Percentiles rank a stretch among this genome's conserved stretches.
phyloP scores from a whole-genome alignment of 306 rosid genomes.

The Lupinus albus region DNA sequence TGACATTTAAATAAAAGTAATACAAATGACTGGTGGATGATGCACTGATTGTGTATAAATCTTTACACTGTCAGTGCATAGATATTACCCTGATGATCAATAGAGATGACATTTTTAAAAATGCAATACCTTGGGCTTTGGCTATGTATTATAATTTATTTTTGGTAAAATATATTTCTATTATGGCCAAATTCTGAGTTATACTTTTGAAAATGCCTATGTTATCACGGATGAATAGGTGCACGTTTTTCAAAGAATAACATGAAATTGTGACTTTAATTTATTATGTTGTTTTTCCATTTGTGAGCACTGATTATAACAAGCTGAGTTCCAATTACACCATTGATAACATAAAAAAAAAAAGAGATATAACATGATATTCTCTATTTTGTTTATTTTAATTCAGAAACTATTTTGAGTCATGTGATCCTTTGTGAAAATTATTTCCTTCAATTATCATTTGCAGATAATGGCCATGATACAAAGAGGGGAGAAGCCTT shows the following conservation, averaged over 20 bases:
- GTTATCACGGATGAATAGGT: constrained; percentile 11
- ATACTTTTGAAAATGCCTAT: constrained; percentile 11
- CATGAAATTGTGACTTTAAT: neutral
- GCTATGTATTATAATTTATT: constrained; percentile 7
- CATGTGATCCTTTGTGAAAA: constrained; percentile 6
- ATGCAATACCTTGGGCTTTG: neutral
- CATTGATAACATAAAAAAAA: too few species aligned
- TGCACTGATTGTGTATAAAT: too few species aligned
- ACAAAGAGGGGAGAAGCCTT: constrained; percentile 90
- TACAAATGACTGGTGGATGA: too few species aligned
- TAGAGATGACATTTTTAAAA: neutral
- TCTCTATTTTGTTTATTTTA: constrained; percentile 25
- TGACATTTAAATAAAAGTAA: too few species aligned
- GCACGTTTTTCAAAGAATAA: neutral
- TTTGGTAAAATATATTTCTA: constrained; percentile 1
- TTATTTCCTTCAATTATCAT: constrained; percentile 33
- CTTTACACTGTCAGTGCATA: too few species aligned
- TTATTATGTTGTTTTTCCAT: neutral
- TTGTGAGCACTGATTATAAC: neutral
- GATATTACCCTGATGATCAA: too few species aligned
- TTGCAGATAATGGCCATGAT: constrained; percentile 88
- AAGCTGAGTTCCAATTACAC: neutral
- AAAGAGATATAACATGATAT: too few species aligned
- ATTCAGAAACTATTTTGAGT: neutral
- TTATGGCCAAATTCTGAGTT: neutral